Evolutionary conservation across 2,329 filamentous ascomycete species (phyloP).

Genomic region (Botrytis squamosa): DNA sequence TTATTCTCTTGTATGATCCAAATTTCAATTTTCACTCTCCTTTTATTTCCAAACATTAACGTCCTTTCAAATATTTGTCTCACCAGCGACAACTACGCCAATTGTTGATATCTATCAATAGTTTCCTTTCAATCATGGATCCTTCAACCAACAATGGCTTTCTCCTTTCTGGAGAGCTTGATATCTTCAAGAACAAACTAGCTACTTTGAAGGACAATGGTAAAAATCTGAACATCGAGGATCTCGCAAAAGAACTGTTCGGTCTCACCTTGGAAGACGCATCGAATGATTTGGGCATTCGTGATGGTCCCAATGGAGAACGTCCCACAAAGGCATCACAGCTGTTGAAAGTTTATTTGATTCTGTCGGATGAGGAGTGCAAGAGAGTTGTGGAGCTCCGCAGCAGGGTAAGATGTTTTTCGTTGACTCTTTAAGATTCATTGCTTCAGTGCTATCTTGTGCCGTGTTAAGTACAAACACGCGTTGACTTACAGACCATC

Average conservation of each 20-base stretch:
- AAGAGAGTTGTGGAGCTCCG: constrained; percentile 27
- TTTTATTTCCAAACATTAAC: neutral
- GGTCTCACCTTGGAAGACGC: neutral
- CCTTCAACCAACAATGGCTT: neutral
- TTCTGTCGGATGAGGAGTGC: constrained; percentile 27
- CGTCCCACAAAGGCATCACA: constrained; percentile 15
- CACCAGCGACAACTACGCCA: neutral
- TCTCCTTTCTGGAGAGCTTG: neutral
- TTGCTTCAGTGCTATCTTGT: neutral
- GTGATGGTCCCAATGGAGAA: constrained; percentile 11
- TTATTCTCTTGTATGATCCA: neutral
- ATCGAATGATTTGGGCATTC: neutral
- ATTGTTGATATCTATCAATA: neutral
- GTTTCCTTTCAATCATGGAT: neutral
- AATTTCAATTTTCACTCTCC: neutral
- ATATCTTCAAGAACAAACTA: neutral
- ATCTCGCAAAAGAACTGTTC: constrained; percentile 7
- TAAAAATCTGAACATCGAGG: neutral
- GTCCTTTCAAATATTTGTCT: neutral
- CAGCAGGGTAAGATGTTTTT: constrained; percentile 25
- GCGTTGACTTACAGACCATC: too few species aligned
- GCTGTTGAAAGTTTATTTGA: constrained; percentile 27
- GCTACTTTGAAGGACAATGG: neutral
- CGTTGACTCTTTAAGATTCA: neutral
- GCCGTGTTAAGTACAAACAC: neutral